Conservation (phyloP, 805 yeast species). For the Cyberlindnera subsufficiens region DNA sequence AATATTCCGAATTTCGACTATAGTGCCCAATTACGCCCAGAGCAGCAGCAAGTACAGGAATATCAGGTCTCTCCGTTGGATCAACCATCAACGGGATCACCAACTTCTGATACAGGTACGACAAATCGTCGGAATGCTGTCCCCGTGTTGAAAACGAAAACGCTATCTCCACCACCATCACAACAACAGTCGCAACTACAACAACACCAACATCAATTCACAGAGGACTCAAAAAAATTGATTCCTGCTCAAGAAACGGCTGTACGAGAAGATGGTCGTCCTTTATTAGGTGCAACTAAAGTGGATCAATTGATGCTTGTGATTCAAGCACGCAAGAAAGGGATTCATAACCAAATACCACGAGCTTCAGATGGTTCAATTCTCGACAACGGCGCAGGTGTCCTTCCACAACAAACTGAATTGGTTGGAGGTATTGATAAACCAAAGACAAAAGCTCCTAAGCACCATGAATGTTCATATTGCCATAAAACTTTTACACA, state of each 20-base stretch:
- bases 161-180: slow-evolving; percentile 7
- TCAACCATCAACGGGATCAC: slow-evolving; percentile 2
- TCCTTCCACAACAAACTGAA: slow-evolving; percentile 53
- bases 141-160: slow-evolving; percentile 5
- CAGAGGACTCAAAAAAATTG: slow-evolving; percentile 19
- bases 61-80: slow-evolving; percentile 1
- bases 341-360: slow-evolving; percentile 56
- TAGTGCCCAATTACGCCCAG: slow-evolving; percentile 1
- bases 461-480: slow-evolving; percentile 65
- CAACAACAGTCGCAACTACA: slow-evolving; percentile 2
- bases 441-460: slow-evolving; percentile 38
- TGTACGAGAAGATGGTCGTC: slow-evolving; percentile 56
- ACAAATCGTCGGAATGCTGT: neutral
- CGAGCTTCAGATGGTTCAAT: slow-evolving; percentile 68
- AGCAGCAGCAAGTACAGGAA: slow-evolving; percentile 2
- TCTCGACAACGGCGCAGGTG: slow-evolving; percentile 44
- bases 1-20: slow-evolving; percentile 9
- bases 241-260: slow-evolving; percentile 41
- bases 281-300: slow-evolving; percentile 78
- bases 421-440: slow-evolving; percentile 79
- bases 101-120: slow-evolving; percentile 1
- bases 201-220: slow-evolving; percentile 1
- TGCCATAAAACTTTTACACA: slow-evolving; percentile 82
- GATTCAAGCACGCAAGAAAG: slow-evolving; percentile 81
- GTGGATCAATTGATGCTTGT: slow-evolving; percentile 89